Conservation (phyloP, 129 eudicot species). For the Artemisia annua region DNA sequence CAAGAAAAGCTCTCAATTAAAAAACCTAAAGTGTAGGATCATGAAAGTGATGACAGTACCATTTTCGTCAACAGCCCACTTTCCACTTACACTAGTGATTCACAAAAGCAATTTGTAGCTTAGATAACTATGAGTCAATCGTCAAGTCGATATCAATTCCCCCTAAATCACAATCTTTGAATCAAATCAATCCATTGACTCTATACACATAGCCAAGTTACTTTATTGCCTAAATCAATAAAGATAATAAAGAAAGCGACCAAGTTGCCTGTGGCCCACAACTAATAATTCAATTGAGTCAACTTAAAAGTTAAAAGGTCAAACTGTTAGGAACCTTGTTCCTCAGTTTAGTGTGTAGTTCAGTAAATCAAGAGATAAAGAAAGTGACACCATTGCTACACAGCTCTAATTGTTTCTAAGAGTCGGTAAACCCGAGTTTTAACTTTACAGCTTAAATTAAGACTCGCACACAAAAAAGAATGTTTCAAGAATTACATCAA, state of each 20-base stretch:
- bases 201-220: slow-evolving; percentile 17
- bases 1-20: slow-evolving; percentile 26
- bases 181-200: slow-evolving; percentile 7
- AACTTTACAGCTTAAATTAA: neutral
- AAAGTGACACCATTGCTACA: neutral
- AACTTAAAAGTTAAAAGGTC: neutral
- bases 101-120: slow-evolving; percentile 18
- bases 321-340: neutral
- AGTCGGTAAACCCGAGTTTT: neutral
- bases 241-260: slow-evolving; percentile 3
- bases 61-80: slow-evolving; percentile 33
- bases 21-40: slow-evolving; percentile 10
- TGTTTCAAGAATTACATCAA: slow-evolving; percentile 23
- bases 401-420: neutral
- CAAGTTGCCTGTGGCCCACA: slow-evolving; percentile 16
- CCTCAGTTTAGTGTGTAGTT: slow-evolving; percentile 1
- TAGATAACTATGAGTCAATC: slow-evolving; percentile 30
- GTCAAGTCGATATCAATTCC: slow-evolving; percentile 14
- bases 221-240: slow-evolving; percentile 14
- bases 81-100: slow-evolving; percentile 31
- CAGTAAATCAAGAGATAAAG: neutral
- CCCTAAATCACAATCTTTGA: slow-evolving; percentile 17
- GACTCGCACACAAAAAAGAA: neutral
- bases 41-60: slow-evolving; percentile 26
- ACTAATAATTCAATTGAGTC: slow-evolving; percentile 4